Conservation (phyloP, 441 rosid genomes). For the Pelargonium australe region DNA sequence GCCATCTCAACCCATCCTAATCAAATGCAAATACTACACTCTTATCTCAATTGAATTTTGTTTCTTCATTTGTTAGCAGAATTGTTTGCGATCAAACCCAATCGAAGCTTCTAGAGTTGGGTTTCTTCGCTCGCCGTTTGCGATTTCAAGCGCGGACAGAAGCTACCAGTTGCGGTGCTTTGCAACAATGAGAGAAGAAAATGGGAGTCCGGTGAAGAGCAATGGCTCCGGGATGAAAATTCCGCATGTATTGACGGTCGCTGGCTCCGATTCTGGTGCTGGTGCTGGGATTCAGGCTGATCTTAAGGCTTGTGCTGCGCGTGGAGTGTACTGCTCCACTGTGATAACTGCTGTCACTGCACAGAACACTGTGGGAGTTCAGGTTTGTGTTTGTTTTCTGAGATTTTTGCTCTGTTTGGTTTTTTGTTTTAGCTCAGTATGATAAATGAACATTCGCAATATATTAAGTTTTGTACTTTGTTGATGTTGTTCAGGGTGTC, state of each 20-base stretch:
- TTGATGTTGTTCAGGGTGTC: slow-evolving; percentile 35
- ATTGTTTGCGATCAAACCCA: slow-evolving; percentile 10
- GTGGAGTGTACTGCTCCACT: slow-evolving; percentile 83
- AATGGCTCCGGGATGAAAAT: slow-evolving; percentile 26
- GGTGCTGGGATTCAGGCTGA: slow-evolving; percentile 97
- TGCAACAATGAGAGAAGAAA: slow-evolving; percentile 24
- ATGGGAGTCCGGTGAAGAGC: slow-evolving; percentile 11
- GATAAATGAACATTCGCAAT: too few species aligned
- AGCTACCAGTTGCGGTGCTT: slow-evolving; percentile 7
- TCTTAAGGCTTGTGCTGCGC: slow-evolving; percentile 82
- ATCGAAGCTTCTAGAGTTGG: slow-evolving; percentile 1
- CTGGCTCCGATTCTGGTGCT: slow-evolving; percentile 92
- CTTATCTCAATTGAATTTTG: neutral
- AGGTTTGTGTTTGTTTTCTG: slow-evolving; percentile 29
- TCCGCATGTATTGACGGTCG: slow-evolving; percentile 77
- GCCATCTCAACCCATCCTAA: neutral
- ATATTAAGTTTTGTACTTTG: neutral
- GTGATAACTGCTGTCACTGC: slow-evolving; percentile 89
- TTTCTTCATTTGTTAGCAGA: slow-evolving; percentile 6
- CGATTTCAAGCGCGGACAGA: neutral
- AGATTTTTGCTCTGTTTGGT: too few species aligned
- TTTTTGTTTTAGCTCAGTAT: neutral
- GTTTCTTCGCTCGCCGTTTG: slow-evolving; percentile 6
- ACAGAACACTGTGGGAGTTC: slow-evolving; percentile 86
- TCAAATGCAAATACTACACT: neutral